Evolutionary conservation across 306 rosid genomes (phyloP).

Genomic region (Cyamopsis tetragonoloba): DNA sequence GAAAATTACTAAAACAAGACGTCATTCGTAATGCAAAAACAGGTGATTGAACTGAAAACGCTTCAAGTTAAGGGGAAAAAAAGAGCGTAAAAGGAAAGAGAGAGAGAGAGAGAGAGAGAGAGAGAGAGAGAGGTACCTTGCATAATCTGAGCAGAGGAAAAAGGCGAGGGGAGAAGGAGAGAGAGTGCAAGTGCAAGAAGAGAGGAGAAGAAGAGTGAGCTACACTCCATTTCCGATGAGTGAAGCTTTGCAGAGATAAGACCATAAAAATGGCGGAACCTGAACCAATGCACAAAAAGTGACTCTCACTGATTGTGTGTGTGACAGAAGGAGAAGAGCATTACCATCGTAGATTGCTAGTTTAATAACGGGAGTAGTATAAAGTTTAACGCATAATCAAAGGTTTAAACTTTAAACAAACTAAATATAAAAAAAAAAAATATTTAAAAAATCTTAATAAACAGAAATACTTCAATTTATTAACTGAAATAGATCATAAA

Average conservation of each 20-base stretch:
- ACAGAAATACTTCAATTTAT: no score
- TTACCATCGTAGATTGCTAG: no score
- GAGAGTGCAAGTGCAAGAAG: slow-evolving; percentile 3
- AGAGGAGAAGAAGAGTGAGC: background rate
- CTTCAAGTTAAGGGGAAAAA: background rate
- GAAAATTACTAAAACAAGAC: background rate
- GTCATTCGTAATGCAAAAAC: background rate
- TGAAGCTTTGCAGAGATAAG: background rate
- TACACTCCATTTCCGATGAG: background rate
- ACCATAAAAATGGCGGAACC: background rate
- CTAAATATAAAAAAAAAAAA: no score
- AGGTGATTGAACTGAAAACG: background rate
- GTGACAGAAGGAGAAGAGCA: background rate
- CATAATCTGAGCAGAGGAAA: slow-evolving; percentile 35
- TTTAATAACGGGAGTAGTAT: no score
- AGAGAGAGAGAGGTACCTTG: slow-evolving; percentile 17
- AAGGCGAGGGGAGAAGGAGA: background rate
- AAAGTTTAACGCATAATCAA: no score
- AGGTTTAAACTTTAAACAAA: no score
- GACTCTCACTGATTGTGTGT: background rate
- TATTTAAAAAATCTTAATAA: no score
- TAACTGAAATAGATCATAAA: no score
- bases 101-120: background rate
- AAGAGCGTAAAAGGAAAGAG: background rate
- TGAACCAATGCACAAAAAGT: background rate